Base-by-base conservation (phyloP, 2,329 filamentous ascomycete species). In the Aspergillus flavus region DNA sequence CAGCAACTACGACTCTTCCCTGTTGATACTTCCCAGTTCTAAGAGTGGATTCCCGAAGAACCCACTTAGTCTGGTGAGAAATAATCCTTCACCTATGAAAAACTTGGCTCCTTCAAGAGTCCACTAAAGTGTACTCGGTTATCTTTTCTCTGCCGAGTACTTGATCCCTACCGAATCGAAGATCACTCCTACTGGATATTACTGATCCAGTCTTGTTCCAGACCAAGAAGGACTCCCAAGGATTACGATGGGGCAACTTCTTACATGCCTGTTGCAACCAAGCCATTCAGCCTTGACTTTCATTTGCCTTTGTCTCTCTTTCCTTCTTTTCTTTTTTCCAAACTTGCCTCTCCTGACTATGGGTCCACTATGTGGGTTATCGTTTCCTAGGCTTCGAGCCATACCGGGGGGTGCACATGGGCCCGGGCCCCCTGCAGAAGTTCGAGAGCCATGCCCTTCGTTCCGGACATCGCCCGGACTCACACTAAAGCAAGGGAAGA, bases 401-500 rank as follows among this genome's bases (percentile, higher is more conserved):
- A 53, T 54, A 53, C 46, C 5, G 23, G 32, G 52, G 52, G n/a
- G 32, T 36, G 36, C 58, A 54, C 58, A 59, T 59, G 36, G 26
- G 58, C 23, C 50, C 36, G 23, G 19, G n/a, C 39, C 58, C 46
- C 36, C 46, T 30, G 32, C 48, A 54, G 58, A 53, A 45, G 48
- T 19, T 21, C 48, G 16, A 43, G 43, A 45, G 52, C 58, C 57
- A 53, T 52, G 21, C n/a, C 57, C n/a, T 56, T 32, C 14, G 19
- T 59, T 30, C 61, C 61, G 61, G 26, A 30, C 34, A 45, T 52
- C 62, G 58, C 50, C 26, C 59, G 46, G 32, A 45, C 55, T 55
- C 59, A 50, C 50, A 41, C 26, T 59, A 39, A 61, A 59, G 60
- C 60, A 59, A 66, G 57, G 59, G 39, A 41, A 60, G 55, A 28